These are phyloP conservation scores for Beauveria pseudobassiana DNA, from an alignment of 2,329 filamentous ascomycete genomes.

Conservation along the genomic window DNA sequence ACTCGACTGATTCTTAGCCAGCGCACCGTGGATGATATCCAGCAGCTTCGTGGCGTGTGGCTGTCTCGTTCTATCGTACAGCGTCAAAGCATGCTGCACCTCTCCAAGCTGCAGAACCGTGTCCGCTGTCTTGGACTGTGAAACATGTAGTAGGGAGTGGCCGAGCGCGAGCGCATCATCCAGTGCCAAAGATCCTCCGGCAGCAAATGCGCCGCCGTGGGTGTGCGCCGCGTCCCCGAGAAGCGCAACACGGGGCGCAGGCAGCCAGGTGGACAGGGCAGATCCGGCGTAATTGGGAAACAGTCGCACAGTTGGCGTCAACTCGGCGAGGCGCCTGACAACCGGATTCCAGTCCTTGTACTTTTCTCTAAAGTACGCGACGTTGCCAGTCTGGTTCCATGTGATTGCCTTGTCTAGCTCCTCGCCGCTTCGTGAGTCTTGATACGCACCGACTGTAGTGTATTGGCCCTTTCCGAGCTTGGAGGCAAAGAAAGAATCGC, in stretches of 20 bases:
- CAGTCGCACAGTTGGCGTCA: conserved; percentile 30
- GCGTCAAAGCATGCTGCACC: background rate
- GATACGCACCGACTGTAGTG: conserved; percentile 34
- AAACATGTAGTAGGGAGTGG: background rate
- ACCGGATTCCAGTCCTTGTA: conserved; percentile 34
- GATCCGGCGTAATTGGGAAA: conserved; percentile 35
- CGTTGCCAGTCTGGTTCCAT: conserved; percentile 31
- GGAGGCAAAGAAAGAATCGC: conserved; percentile 31
- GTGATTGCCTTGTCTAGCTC: conserved; percentile 21
- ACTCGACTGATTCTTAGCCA: background rate
- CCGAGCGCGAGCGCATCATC: conserved; percentile 23
- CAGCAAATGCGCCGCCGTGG: conserved; percentile 31
- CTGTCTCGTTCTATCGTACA: conserved; percentile 13
- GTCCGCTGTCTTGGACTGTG: background rate
- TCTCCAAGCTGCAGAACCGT: background rate
- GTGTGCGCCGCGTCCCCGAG: conserved; percentile 33
- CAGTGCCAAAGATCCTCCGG: conserved; percentile 30
- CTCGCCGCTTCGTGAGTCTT: conserved; percentile 26
- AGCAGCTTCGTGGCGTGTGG: conserved; percentile 13
- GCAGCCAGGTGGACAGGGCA: conserved; percentile 29
- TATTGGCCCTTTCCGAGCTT: conserved; percentile 32
- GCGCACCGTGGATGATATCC: conserved; percentile 7
- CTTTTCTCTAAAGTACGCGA: conserved; percentile 27
- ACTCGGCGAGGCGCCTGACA: conserved; percentile 29
- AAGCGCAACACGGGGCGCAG: conserved; percentile 23